phyloP scores from a whole-genome alignment of 2,329 filamentous ascomycete genomes.

The Penicillium digitatum region DNA sequence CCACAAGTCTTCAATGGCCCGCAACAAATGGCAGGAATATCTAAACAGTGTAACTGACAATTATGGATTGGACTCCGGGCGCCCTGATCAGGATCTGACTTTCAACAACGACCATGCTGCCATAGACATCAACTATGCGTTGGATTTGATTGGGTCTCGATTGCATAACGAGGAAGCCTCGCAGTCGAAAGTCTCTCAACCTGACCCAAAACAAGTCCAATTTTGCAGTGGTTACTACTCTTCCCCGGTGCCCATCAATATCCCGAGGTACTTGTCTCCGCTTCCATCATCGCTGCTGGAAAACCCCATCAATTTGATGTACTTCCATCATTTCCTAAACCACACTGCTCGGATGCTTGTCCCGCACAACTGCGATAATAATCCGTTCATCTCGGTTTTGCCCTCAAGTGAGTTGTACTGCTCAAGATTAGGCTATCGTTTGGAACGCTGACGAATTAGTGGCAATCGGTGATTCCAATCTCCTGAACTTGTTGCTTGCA shows the following conservation, averaged over 20 bases:
- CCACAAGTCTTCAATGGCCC: slow-evolving; percentile 17
- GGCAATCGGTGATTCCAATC: slow-evolving; percentile 50
- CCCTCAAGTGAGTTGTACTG: slow-evolving; percentile 54
- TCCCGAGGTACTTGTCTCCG: slow-evolving; percentile 55
- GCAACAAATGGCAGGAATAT: slow-evolving; percentile 32
- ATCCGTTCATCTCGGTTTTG: slow-evolving; percentile 58
- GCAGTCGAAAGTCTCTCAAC: not conserved
- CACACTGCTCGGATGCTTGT: slow-evolving; percentile 68
- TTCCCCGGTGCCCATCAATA: slow-evolving; percentile 62
- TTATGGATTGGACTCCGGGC: slow-evolving; percentile 69
- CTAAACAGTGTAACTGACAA: slow-evolving; percentile 36
- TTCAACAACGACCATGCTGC: slow-evolving; percentile 68
- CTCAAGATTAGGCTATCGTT: slow-evolving; percentile 25
- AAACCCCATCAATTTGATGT: slow-evolving; percentile 77
- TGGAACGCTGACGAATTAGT: slow-evolving; percentile 46
- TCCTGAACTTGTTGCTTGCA: slow-evolving; percentile 72
- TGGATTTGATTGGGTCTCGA: slow-evolving; percentile 29
- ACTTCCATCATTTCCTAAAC: slow-evolving; percentile 71
- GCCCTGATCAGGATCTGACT: slow-evolving; percentile 65
- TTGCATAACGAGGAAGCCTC: slow-evolving; percentile 7
- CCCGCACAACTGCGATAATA: slow-evolving; percentile 59
- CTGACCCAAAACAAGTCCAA: slow-evolving; percentile 25
- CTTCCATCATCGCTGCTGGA: slow-evolving; percentile 57
- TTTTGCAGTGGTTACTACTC: slow-evolving; percentile 66
- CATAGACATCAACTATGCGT: slow-evolving; percentile 51